Conservation (phyloP, 305 asterid species). For the Ajuga reptans region DNA sequence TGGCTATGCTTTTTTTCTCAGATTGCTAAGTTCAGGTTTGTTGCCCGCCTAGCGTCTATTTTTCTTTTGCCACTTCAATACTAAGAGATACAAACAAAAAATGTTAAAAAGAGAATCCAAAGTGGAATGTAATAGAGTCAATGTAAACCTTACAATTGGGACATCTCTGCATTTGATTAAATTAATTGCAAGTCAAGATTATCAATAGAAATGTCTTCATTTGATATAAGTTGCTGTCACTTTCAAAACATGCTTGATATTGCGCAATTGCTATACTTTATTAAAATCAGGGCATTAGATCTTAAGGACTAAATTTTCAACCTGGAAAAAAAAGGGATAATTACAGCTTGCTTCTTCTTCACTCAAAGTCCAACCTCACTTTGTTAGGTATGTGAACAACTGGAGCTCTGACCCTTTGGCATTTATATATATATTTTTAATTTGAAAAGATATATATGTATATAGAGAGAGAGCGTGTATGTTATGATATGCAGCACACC, state of each 20-base stretch:
- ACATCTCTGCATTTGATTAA: background rate
- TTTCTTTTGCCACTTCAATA: no score
- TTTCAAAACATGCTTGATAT: constrained; percentile 24
- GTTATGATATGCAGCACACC: no score
- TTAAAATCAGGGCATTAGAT: background rate
- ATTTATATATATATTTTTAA: background rate
- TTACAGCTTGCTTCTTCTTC: constrained; percentile 27
- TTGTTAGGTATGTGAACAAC: constrained; percentile 27
- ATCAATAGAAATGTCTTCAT: background rate
- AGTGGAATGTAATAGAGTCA: no score
- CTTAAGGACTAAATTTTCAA: background rate
- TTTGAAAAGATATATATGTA: background rate
- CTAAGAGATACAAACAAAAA: no score
- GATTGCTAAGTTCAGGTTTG: no score
- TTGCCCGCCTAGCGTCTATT: no score
- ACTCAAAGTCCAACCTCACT: constrained; percentile 20
- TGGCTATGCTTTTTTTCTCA: no score
- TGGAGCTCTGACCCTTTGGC: constrained; percentile 26
- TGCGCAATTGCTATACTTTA: background rate
- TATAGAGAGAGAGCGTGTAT: no score
- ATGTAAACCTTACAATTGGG: background rate
- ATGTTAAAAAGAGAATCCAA: no score
- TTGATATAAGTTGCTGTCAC: constrained; percentile 11
- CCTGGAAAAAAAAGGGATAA: background rate
- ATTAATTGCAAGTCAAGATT: background rate